Conservation (phyloP, 495 filamentous ascomycete genomes). For the Tuber melanosporum region DNA sequence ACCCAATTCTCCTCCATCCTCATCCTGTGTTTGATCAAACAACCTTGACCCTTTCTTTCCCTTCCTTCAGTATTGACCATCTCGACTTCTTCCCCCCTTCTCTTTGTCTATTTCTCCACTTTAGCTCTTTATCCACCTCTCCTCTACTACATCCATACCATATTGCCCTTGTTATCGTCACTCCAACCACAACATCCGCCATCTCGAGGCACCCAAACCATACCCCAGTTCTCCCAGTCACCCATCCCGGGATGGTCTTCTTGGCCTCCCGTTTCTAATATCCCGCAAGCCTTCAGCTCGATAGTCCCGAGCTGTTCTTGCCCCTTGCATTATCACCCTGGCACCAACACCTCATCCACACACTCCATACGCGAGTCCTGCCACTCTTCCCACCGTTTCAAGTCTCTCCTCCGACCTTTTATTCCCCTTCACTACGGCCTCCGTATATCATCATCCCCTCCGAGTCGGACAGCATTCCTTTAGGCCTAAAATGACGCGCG, state of each 20-base stretch:
- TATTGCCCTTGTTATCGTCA: background rate
- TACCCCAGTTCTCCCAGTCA: background rate
- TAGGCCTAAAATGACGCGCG: constrained; percentile 13
- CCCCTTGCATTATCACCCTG: constrained; percentile 9
- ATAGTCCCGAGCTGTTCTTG: background rate
- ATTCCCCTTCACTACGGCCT: background rate
- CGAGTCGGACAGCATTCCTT: background rate
- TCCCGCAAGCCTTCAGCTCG: background rate
- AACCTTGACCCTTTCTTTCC: background rate
- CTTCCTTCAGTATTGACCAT: background rate
- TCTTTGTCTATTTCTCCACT: background rate
- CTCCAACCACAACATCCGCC: background rate
- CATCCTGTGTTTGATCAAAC: background rate
- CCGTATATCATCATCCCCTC: background rate
- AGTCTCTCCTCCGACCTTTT: background rate
- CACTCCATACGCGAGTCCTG: background rate
- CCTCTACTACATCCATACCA: background rate
- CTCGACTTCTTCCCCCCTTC: background rate
- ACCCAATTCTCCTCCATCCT: background rate
- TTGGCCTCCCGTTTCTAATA: constrained; percentile 6
- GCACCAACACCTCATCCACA: constrained; percentile 7
- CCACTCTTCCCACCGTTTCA: background rate
- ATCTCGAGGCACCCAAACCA: background rate
- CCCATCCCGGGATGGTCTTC: constrained; percentile 13
- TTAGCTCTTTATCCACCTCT: background rate